Evolutionary conservation across 768 basidiomycete species (phyloP), one percentile per base, ranked within the genome.

Genomic region (Pisolithus albus): DNA sequence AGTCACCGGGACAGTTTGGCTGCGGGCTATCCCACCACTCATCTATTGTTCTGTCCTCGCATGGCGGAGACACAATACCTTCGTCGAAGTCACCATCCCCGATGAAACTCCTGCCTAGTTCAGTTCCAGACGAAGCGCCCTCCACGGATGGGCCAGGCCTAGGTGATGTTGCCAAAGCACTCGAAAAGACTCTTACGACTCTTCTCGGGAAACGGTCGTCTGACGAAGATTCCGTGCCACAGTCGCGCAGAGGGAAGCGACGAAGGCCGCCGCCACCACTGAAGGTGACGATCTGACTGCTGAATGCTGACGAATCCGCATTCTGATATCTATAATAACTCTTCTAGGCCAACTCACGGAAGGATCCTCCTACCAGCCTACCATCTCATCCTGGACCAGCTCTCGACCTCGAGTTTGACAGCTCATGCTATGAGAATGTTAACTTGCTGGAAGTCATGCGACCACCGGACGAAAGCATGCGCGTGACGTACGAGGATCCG

Each of bases 401-500:
- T 42, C 57, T 4, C 23, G 53, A 3, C 16, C 48, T 36, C 21
- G 49, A 54, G 16, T 51, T 54, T 38, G 52, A 52, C 26, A 37
- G 21, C 1, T 69, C 68, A 8, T 46, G 57, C 6, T 64, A 69
- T 21, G 59, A 70, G 4, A 67, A 69, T 56, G 56, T 60, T 63
- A 65, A 61, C 54, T 19, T 61, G 39, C 52, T 61, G 11, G 63
- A 70, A 19, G 64, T 58, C 23, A 59, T 61, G 49, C 55, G 52
- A 13, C 59, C 59, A 46, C 61, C 59, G 16, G 74, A 76, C n/a
- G 72, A 75, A 56, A 75, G 76, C 57, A 68, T 80, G 63, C 72
- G 76, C 5, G 83, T 88, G 8, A 73, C 71, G 52, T 88, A 87
- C 55, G 83, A 84, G 61, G 85, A 88, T 64, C 83, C 84, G 2